Base-by-base conservation (phyloP, 345 rosid species). In the Moringa oleifera region DNA sequence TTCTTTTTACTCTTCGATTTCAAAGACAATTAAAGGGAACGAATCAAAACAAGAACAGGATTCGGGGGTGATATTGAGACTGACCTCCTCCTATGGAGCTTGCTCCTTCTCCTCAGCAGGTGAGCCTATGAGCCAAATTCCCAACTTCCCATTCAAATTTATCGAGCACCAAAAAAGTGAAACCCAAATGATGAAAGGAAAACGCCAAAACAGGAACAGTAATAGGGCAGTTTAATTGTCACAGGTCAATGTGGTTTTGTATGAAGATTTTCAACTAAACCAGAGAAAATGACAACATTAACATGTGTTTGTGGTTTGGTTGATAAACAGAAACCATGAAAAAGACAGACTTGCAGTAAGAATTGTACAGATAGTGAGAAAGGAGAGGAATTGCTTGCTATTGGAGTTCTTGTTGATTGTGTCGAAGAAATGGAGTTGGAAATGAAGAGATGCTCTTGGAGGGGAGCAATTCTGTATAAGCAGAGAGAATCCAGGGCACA, bases 111-210 rank as follows among this genome's bases (percentile, higher is more conserved):
- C 51, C 51, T 46, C 51, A 11, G 55, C 72, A 53, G 52, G 18
- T 56, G 54, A 10, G 59, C 20, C 66, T 53, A 47, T 13, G 61
- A 55, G 23, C 59, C 62, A 69, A 59, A 23, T 55, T 55, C 65
- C 67, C 47, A 1, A 55, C 25, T 41, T 59, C 20, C 62, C 37
- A 33, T 23, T 59, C 52, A 59, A 64, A 51, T 23, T 56, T 16
- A 61, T 23, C 20, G 12, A 47, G 51, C 55, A 23, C 33, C 24
- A 57, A 60, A 54, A 53, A 58, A 68, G n/a, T 8, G 67, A 62
- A 74, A 59, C 57, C 37, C 66, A 62, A 20, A 55, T 53, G 54
- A 58, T 51, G 46, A 59, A 59, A 50, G 6, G 45, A 59, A 37
- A 65, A 53, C 18, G 46, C 41, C 19, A 25, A 57, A 54, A 16